Evolutionary conservation across 1,139 yeast genomes (phyloP), one percentile per base, ranked within the genome.

Genomic region (Pichia sp.): DNA sequence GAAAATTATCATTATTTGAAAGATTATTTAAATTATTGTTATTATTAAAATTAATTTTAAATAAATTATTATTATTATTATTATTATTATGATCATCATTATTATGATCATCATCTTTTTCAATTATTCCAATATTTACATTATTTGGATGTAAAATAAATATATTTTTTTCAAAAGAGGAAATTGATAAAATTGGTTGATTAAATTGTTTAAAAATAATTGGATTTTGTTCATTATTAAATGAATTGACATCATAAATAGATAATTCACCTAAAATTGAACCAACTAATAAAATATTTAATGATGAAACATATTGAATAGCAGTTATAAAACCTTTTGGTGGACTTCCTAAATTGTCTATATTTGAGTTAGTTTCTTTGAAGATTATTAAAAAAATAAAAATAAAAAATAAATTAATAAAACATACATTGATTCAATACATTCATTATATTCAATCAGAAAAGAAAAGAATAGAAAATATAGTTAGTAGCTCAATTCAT

Each of bases 241-340:
- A 29, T n/a, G 6, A 7, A 4, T 12, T 10, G 4, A 36, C 27
- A 23, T 31, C 20, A 26, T 42, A 46, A 12, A 46, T 23, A 6
- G 29, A 16, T 12, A 46, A 20, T 35, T 46, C 49, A 4, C 46
- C 46, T 7, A 23, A 12, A 10, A 46, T 37, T 6, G 49, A 37
- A n/a, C 41, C 42, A 2, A 40, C 43, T 2, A 40, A 9, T 4
- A 46, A 24, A 6, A 25, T 9, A n/a, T 35, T 35, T 25, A n/a
- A 6, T 9, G 12, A 7, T 11, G 34, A 11, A 11, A 37, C 11
- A 27, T 30, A 25, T 12, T 42, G 36, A 16, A 40, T n/a, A 8
- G 41, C 40, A 7, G 47, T 43, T 9, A 43, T 37, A 30, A 33
- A 43, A 7, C 47, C 43, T 8, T 16, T 24, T 6, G 43, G 47